Conservation (phyloP, 2,329 filamentous ascomycete species). For the Botrytis fabae region DNA sequence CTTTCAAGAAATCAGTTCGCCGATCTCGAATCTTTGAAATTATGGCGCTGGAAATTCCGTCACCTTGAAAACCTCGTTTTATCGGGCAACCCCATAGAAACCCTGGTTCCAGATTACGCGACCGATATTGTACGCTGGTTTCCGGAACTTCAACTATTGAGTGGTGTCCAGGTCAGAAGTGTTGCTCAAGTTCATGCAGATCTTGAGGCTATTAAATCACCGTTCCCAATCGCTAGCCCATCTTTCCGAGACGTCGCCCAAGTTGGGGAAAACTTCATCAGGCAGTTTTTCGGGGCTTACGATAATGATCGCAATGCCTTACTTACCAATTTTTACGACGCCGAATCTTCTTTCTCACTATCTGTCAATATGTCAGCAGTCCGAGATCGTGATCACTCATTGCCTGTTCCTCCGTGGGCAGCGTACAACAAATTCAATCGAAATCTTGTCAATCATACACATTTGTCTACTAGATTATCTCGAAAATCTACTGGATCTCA, state of each 20-base stretch:
- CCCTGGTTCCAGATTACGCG: constrained; percentile 59
- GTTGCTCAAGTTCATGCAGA: constrained; percentile 65
- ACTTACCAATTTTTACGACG: constrained; percentile 70
- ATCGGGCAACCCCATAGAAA: constrained; percentile 71
- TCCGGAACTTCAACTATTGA: constrained; percentile 75
- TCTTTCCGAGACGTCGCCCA: constrained; percentile 73
- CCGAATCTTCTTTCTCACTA: constrained; percentile 71
- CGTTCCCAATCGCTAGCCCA: constrained; percentile 61
- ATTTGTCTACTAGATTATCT: constrained; percentile 59
- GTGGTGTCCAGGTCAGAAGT: constrained; percentile 71
- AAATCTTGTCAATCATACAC: constrained; percentile 71
- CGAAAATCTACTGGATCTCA: constrained; percentile 65
- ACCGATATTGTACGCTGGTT: constrained; percentile 81
- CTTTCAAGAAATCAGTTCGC: constrained; percentile 80
- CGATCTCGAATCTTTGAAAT: constrained; percentile 64
- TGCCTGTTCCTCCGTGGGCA: constrained; percentile 62
- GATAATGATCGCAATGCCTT: constrained; percentile 69
- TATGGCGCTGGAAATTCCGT: constrained; percentile 78
- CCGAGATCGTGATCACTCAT: constrained; percentile 46
- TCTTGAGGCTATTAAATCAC: constrained; percentile 51
- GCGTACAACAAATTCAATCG: constrained; percentile 75
- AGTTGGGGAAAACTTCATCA: constrained; percentile 74
- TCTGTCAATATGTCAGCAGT: constrained; percentile 66
- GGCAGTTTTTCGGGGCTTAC: constrained; percentile 71
- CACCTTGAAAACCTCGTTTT: constrained; percentile 80